Conservation (phyloP, 495 filamentous ascomycete species). For the Usnea hakonensis region DNA sequence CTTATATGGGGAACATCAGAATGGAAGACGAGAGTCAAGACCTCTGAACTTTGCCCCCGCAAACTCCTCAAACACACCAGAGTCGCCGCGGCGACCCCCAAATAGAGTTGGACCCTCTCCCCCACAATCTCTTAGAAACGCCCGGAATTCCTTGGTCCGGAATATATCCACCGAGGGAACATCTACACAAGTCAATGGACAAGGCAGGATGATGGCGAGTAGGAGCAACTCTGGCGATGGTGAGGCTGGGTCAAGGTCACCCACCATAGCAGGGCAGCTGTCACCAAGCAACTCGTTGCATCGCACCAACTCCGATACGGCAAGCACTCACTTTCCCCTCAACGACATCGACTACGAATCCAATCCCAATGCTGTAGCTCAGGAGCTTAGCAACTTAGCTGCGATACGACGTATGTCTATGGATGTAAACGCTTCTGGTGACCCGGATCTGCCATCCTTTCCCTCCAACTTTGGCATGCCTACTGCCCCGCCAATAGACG, state of each 20-base stretch:
- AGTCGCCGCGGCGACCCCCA: conserved; percentile 25
- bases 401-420: conserved; percentile 96
- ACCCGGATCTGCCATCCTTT: conserved; percentile 89
- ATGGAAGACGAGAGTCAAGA: conserved; percentile 48
- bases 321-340: conserved; percentile 70
- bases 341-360: conserved; percentile 90
- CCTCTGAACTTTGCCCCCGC: conserved; percentile 56
- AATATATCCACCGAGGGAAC: conserved; percentile 16
- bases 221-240: conserved; percentile 42
- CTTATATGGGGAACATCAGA: conserved; percentile 83
- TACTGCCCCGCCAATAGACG: conserved; percentile 63
- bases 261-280: conserved; percentile 41
- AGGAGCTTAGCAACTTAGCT: conserved; percentile 92
- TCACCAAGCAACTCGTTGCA: conserved; percentile 56
- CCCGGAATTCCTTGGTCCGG: conserved; percentile 17
- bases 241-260: conserved; percentile 46
- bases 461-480: conserved; percentile 55
- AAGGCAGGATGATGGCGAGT: conserved; percentile 33
- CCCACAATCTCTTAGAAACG: conserved; percentile 30
- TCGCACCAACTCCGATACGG: conserved; percentile 56
- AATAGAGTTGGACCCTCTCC: conserved; percentile 39
- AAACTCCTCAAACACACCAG: conserved; percentile 26
- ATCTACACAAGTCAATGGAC: conserved; percentile 35
- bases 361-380: conserved; percentile 82
- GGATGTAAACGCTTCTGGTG: conserved; percentile 84